Percentiles rank a stretch among this genome's conserved stretches.
phyloP scores from a whole-genome alignment of 2,329 filamentous ascomycete species.

The Ophiostoma sp. region DNA sequence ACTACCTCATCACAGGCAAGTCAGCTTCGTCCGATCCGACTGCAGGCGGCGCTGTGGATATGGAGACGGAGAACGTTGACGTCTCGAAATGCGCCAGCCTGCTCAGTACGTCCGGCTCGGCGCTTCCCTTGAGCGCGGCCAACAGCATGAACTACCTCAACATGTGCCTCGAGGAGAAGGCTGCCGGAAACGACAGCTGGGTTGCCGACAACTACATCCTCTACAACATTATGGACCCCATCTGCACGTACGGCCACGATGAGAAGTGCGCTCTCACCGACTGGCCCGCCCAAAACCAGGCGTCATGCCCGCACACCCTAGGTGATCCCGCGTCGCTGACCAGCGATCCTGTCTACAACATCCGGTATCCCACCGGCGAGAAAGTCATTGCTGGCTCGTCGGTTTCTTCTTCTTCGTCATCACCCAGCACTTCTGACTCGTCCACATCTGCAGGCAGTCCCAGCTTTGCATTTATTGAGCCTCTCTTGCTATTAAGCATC shows the following conservation, averaged over 20 bases:
- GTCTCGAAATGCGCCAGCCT: constrained; percentile 44
- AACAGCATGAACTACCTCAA: constrained; percentile 51
- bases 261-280: constrained; percentile 44
- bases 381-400: constrained; percentile 35
- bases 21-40: constrained; percentile 43
- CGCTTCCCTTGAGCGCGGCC: constrained; percentile 38
- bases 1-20: constrained; percentile 45
- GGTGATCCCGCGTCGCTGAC: constrained; percentile 37
- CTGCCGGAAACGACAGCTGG: constrained; percentile 36
- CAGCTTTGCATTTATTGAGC: not conserved
- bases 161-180: constrained; percentile 38
- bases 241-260: constrained; percentile 43
- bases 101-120: constrained; percentile 38
- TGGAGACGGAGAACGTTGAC: constrained; percentile 43
- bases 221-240: constrained; percentile 47
- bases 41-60: constrained; percentile 44
- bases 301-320: constrained; percentile 40
- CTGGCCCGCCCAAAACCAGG: constrained; percentile 41
- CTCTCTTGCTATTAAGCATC: not conserved
- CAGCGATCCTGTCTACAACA: constrained; percentile 41
- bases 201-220: constrained; percentile 44
- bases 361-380: constrained; percentile 42
- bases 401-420: not conserved
- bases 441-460: not conserved
- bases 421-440: not conserved